Base-by-base conservation (phyloP, 495 filamentous ascomycete genomes). In the Penicillium longicatenatum region DNA sequence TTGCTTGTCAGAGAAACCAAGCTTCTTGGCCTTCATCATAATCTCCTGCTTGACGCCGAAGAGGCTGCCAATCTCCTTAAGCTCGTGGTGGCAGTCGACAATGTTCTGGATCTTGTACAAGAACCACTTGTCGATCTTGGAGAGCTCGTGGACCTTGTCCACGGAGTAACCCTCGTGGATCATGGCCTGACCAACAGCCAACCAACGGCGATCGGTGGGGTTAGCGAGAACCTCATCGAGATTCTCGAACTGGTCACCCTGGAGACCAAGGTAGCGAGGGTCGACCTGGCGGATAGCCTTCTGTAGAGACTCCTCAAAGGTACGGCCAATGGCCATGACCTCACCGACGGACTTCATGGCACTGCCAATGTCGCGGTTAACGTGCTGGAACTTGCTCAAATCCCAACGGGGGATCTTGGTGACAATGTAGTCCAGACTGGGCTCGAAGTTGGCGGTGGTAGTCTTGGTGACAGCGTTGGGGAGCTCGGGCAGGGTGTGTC, bases 71-170 rank as follows among this genome's bases (percentile, higher is more conserved):
- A 96, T 83, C 42, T 91, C 86, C 76, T 95, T 86, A 50, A 98
- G 84, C 70, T 97, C 89, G 62, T 83, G 86, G 52, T 90, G 87
- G 72, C 89, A 92, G 70, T 97, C 85, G 22, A 95, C 94, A 64
- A 98, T 89, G 72, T 97, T 97, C 76, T 96, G 85, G 49, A 98
- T 86, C 83, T 98, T 98, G 84, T 96, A 85, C 68, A 98, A 78
- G 81, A 98, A 98, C 94, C 94, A 97, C 73, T 94, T 96, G 73
- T 97, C 93, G 68, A 98, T 98, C 81, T 96, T 97, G 73, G 90
- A 93, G 64, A 98, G 77, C 50, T 98, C 92, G 65, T 97, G 92
- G 20, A 98, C 78, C 61, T 83, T 84, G 54, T 97, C 93, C 29
- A 97, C 90, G 14, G 91, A 86, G 79, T 97, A 97, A 68, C 87